Evolutionary conservation across 2,329 filamentous ascomycete species (phyloP).

Genomic region (Fusarium oligoseptatum): DNA sequence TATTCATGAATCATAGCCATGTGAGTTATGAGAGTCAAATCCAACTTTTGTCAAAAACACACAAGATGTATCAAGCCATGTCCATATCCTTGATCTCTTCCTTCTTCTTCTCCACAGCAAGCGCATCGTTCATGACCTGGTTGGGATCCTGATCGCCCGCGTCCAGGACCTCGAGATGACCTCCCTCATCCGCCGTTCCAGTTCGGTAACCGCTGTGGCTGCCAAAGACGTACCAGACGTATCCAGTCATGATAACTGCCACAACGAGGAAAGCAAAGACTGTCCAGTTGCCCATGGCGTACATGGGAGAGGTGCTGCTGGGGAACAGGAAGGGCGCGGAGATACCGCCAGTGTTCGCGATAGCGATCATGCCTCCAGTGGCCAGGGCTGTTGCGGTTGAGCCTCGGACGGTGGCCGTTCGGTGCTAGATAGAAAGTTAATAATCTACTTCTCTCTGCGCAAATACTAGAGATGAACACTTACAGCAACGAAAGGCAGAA

Average conservation of each 20-base stretch:
- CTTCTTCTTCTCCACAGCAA: conserved; percentile 31
- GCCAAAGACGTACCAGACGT: conserved; percentile 50
- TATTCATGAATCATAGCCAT: not conserved
- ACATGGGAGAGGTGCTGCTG: conserved; percentile 48
- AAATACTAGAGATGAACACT: conserved; percentile 5
- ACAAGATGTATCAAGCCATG: conserved; percentile 18
- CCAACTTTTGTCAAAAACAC: not conserved
- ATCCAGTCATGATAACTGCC: conserved; percentile 44
- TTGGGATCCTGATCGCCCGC: conserved; percentile 38
- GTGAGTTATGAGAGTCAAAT: not conserved
- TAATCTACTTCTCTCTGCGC: not conserved
- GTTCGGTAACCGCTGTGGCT: conserved; percentile 50
- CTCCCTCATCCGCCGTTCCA: conserved; percentile 33
- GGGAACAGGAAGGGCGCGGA: conserved; percentile 53
- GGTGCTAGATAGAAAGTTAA: conserved; percentile 40
- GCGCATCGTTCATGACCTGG: conserved; percentile 31
- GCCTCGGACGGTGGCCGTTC: conserved; percentile 51
- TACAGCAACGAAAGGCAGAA: conserved; percentile 51
- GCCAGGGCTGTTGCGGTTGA: conserved; percentile 51
- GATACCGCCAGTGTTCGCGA: conserved; percentile 52
- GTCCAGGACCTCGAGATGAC: conserved; percentile 34
- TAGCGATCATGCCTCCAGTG: conserved; percentile 52
- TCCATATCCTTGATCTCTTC: conserved; percentile 35
- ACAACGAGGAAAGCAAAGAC: conserved; percentile 49
- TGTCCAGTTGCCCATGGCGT: conserved; percentile 53